phyloP scores from a whole-genome alignment of 192 early-diverging fungal species.

The Coemansia sp. region DNA sequence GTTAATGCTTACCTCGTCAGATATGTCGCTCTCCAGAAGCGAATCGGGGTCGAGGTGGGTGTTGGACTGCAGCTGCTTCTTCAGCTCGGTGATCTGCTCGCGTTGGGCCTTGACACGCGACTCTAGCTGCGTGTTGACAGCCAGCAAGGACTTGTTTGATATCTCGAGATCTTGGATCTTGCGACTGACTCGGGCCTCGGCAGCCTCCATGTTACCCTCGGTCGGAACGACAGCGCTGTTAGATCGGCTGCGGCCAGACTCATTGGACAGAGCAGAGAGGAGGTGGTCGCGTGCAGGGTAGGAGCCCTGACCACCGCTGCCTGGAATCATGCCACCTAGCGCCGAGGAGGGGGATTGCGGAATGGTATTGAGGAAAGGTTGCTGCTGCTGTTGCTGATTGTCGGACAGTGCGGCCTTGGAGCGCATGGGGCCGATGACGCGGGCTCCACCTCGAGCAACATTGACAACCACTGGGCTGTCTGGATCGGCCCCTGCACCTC shows the following conservation, averaged over 20 bases:
- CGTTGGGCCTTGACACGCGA: slow-evolving; percentile 46
- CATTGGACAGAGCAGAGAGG: slow-evolving; percentile 46
- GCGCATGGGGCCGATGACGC: slow-evolving; percentile 51
- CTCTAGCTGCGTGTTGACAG: slow-evolving; percentile 51
- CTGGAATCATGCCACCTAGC: slow-evolving; percentile 23
- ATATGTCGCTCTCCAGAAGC: slow-evolving; percentile 27
- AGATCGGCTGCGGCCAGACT: slow-evolving; percentile 37
- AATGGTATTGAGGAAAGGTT: slow-evolving; percentile 48
- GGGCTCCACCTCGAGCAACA: slow-evolving; percentile 49
- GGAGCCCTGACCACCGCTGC: neutral
- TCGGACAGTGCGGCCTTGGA: slow-evolving; percentile 17
- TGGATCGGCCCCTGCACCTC: slow-evolving; percentile 14
- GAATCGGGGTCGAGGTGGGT: slow-evolving; percentile 21
- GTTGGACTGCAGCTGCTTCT: slow-evolving; percentile 44
- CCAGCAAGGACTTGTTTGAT: slow-evolving; percentile 51
- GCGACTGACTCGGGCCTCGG: slow-evolving; percentile 53
- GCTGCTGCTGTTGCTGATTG: slow-evolving; percentile 8
- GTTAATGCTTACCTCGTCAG: slow-evolving; percentile 49
- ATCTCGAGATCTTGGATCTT: slow-evolving; percentile 56
- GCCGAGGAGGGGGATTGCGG: slow-evolving; percentile 50
- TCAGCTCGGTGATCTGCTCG: slow-evolving; percentile 45
- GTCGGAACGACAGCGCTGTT: slow-evolving; percentile 40
- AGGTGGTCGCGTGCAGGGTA: slow-evolving; percentile 17
- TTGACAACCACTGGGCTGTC: slow-evolving; percentile 42
- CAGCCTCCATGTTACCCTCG: slow-evolving; percentile 49